Evolutionary conservation across 1,139 yeast genomes (phyloP).

Genomic region (Geotrichum candidum): DNA sequence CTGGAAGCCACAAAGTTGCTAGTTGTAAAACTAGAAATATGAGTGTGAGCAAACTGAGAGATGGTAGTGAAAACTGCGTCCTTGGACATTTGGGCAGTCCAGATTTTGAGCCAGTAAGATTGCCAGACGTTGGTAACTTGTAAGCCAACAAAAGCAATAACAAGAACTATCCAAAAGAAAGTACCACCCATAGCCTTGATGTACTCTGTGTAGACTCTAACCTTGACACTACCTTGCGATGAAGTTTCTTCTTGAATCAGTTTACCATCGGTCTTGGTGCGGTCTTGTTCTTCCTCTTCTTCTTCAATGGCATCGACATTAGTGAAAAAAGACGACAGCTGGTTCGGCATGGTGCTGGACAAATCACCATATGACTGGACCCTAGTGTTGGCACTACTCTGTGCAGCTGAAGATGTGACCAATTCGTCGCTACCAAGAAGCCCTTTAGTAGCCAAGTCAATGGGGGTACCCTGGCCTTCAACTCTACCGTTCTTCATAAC

Average conservation of each 20-base stretch:
- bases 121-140: conserved; percentile 58
- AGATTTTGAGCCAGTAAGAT: conserved; percentile 79
- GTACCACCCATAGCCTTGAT: conserved; percentile 59
- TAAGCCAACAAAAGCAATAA: conserved; percentile 46
- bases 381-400: conserved; percentile 54
- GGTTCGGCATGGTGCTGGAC: not conserved
- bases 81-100: conserved; percentile 47
- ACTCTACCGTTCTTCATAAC: conserved; percentile 81
- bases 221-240: conserved; percentile 74
- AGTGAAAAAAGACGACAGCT: not conserved
- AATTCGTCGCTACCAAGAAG: conserved; percentile 71
- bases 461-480: conserved; percentile 76
- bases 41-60: not conserved
- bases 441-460: conserved; percentile 64
- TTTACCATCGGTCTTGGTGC: conserved; percentile 43
- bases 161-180: conserved; percentile 45
- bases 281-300: not conserved
- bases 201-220: conserved; percentile 64
- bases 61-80: not conserved
- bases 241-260: conserved; percentile 75
- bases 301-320: not conserved
- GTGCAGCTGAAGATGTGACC: conserved; percentile 58
- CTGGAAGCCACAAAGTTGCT: not conserved
- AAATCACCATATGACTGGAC: conserved; percentile 34
- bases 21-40: not conserved